Base-by-base conservation (phyloP, 164 flowering plant genomes). In the Berberis vulgaris region DNA sequence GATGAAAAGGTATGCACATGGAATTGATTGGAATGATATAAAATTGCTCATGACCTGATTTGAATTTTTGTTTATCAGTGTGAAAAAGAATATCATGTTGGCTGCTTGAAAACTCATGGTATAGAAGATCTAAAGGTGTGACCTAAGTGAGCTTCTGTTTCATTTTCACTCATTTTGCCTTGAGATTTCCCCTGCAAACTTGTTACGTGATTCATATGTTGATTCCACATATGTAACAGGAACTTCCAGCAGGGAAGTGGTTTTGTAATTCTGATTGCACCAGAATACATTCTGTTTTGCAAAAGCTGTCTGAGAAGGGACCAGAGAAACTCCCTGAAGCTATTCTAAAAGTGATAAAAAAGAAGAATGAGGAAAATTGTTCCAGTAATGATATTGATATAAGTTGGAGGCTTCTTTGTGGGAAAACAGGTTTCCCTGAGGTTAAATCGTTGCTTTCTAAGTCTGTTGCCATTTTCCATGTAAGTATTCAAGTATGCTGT, bases 181-280 rank as follows among this genome's bases (percentile, higher is more conserved):
- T 5, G 5, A 5, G 49, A 5, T 46, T 46, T 46, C 49, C 8
- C 6, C 8, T 5, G 49, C 10, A 7, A 46, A 46, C 8, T 46
- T 46, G 5, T 46, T 46, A 46, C 8, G 49, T 8, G 49, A 46
- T 46, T 46, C 6, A 46, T 5, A 46, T 46, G 49, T 8, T 46
- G 6, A 46, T 46, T 46, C 50, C 44, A 47, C 44, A 44, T 49
- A 5, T 55, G 38, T 64, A 55, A 76, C 84, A 95, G 99, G 96
- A 84, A 81, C 62, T 46, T 5, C 49, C 49, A 46, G 49, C 5
- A 46, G 49, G 49, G 49, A 46, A 46, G 49, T 46, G 49, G 49
- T 46, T 46, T 46, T 46, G 8, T 1, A 46, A 8, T 8, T 46
- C 6, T 5, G 6, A 46, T 8, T 46, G 6, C 49, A 46, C 5